Evolutionary conservation across 495 filamentous ascomycete species (phyloP).

Genomic region (Viridothelium virens): DNA sequence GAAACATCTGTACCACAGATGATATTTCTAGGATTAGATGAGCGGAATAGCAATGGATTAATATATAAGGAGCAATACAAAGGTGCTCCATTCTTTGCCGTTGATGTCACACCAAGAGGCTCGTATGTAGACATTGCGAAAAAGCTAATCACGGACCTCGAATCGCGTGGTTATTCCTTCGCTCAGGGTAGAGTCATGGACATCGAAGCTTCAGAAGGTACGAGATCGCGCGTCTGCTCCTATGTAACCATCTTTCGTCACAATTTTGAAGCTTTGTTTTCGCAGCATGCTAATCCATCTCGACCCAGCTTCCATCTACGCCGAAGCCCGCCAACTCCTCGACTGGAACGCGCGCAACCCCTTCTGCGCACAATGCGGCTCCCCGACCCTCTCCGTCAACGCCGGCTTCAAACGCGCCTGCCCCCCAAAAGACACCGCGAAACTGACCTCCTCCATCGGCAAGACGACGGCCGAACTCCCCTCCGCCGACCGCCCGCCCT

Average conservation of each 20-base stretch:
- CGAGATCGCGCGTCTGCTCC: slow-evolving; percentile 7
- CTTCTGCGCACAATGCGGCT: slow-evolving; percentile 83
- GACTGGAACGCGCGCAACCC: slow-evolving; percentile 95
- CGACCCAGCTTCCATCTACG: slow-evolving; percentile 70
- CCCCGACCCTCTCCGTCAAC: slow-evolving; percentile 75
- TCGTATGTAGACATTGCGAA: slow-evolving; percentile 43
- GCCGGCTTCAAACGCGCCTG: slow-evolving; percentile 87
- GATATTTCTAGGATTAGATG: slow-evolving; percentile 83
- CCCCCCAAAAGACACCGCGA: slow-evolving; percentile 59
- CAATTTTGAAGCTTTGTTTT: background rate
- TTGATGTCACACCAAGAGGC: slow-evolving; percentile 76
- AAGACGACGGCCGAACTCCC: slow-evolving; percentile 34
- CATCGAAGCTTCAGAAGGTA: slow-evolving; percentile 55
- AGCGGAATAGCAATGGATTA: slow-evolving; percentile 46
- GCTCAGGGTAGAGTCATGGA: slow-evolving; percentile 49
- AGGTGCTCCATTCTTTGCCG: slow-evolving; percentile 76
- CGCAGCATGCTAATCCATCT: slow-evolving; percentile 17
- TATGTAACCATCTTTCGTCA: slow-evolving; percentile 1
- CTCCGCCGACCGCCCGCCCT: slow-evolving; percentile 50
- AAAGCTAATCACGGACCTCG: slow-evolving; percentile 48
- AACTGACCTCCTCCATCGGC: slow-evolving; percentile 33
- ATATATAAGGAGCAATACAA: slow-evolving; percentile 53
- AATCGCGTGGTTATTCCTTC: slow-evolving; percentile 52
- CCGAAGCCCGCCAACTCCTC: slow-evolving; percentile 77
- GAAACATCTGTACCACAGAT: slow-evolving; percentile 54